Conservation (phyloP, 768 basidiomycete species). For the Dendrothele bispora region DNA sequence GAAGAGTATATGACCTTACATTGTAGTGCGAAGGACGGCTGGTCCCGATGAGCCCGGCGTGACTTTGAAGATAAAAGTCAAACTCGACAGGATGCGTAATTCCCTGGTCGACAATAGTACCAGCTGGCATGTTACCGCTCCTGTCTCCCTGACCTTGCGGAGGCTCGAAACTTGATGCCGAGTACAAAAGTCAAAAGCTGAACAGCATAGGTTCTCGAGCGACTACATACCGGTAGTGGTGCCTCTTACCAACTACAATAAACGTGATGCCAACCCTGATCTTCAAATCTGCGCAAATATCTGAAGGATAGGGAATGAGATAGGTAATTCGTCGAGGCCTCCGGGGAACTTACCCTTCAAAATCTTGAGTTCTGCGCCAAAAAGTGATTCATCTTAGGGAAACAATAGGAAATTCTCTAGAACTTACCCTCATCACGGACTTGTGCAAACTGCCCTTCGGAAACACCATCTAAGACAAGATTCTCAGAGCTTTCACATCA, state of each 20-base stretch:
- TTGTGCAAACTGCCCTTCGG: conserved; percentile 12
- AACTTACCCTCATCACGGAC: conserved; percentile 9
- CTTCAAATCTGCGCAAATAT: conserved; percentile 40
- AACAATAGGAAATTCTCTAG: not conserved
- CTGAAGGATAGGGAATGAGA: conserved; percentile 23
- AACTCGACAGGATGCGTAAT: conserved; percentile 72
- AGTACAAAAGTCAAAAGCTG: too few species aligned
- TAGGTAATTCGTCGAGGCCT: too few species aligned
- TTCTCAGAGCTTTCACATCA: not conserved
- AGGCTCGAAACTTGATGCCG: conserved; percentile 10
- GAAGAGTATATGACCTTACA: conserved; percentile 32
- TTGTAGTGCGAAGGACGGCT: conserved; percentile 52
- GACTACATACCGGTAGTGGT: conserved; percentile 28
- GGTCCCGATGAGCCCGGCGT: conserved; percentile 76
- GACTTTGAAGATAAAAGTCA: conserved; percentile 79
- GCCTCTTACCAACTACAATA: conserved; percentile 54
- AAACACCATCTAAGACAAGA: conserved; percentile 12
- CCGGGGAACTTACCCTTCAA: conserved; percentile 3
- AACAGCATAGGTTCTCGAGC: too few species aligned
- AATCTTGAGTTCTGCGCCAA: not conserved
- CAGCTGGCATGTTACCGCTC: conserved; percentile 74
- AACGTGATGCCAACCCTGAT: conserved; percentile 51
- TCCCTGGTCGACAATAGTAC: conserved; percentile 73
- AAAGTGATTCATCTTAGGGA: too few species aligned
- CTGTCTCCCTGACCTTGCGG: conserved; percentile 41